Evolutionary conservation across 768 basidiomycete genomes (phyloP).

Genomic region (Chiua virens): DNA sequence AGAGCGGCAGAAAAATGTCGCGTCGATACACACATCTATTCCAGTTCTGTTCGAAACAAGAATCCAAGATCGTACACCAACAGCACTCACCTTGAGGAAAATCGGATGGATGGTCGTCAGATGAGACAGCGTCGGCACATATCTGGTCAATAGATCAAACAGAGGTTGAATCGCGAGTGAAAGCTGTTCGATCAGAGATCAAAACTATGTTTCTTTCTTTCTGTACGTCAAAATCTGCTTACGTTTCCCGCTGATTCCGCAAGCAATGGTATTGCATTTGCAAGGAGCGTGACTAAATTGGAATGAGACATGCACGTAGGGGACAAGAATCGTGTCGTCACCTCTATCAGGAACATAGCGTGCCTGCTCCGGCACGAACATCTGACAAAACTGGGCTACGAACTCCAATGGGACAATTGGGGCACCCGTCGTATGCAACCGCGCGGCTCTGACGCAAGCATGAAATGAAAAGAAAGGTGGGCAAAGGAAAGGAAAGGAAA

Average conservation of each 20-base stretch:
- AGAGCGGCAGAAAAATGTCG: slow-evolving; percentile 56
- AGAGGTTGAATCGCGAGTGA: slow-evolving; percentile 58
- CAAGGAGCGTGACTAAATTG: slow-evolving; percentile 59
- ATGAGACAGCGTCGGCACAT: slow-evolving; percentile 53
- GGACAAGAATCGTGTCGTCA: slow-evolving; percentile 23
- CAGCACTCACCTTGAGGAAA: slow-evolving; percentile 55
- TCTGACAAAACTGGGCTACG: slow-evolving; percentile 57
- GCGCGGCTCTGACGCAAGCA: slow-evolving; percentile 49
- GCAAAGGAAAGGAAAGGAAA: neutral
- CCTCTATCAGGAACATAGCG: slow-evolving; percentile 70
- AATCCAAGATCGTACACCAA: neutral
- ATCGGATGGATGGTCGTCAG: slow-evolving; percentile 72
- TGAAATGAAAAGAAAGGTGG: neutral
- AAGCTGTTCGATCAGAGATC: slow-evolving; percentile 34
- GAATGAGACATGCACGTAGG: slow-evolving; percentile 1
- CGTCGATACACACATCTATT: slow-evolving; percentile 57
- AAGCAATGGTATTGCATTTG: slow-evolving; percentile 56
- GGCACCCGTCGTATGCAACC: slow-evolving; percentile 43
- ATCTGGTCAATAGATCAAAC: slow-evolving; percentile 58
- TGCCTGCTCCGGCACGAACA: slow-evolving; percentile 64
- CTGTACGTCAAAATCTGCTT: slow-evolving; percentile 21
- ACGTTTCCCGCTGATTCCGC: slow-evolving; percentile 54
- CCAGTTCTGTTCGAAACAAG: neutral
- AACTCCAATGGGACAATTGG: slow-evolving; percentile 41
- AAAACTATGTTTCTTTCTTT: neutral